Evolutionary conservation across 164 flowering plant species (phyloP), one percentile per base, ranked within the genome.

Genomic region (Buxus sempervirens): DNA sequence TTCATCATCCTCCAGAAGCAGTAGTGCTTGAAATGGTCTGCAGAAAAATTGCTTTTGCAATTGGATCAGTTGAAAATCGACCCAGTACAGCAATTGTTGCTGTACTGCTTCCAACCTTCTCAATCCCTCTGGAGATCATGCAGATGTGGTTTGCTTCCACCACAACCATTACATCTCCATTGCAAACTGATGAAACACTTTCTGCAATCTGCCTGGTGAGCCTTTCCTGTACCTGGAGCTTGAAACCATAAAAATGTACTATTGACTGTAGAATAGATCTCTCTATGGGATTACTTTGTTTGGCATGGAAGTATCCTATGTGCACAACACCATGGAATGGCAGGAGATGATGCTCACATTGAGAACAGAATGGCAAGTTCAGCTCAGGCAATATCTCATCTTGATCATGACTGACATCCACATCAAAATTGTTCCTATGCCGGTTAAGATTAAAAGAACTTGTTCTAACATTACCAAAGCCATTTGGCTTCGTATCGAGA

Each of bases 211-310:
- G 98, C 79, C 90, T 75, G 26, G 94, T 90, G 18, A 96, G 85
- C 71, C 98, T 82, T 77, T 96, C 99, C 73, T 93, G 99, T 24
- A 96, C 96, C 80, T 96, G 99, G 65, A 96, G 99, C 83, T 88
- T 87, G 79, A 85, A 88, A 55, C 97, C 93, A 78, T 84, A 78
- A 57, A 86, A 90, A 70, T 87, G 90, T 23, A 90, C 96, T 62
- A 93, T 76, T 6, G 93, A 85, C 75, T 88, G 90, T 56, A 93
- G 66, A 45, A 83, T 71, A 2, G 91, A 79, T 70, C 78, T 85
- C 10, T 69, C 79, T 32, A 83, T 67, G 27, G 85, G 78, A 63
- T 51, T 68, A 24, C 60, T 56, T 55, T 76, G 86, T 27, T 75
- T 71, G 7, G 77, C 62, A 56, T 70, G 64, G 66, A 86, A 79